Conservation (phyloP, 2,329 filamentous ascomycete species). For the Epicoccum sorghinum region DNA sequence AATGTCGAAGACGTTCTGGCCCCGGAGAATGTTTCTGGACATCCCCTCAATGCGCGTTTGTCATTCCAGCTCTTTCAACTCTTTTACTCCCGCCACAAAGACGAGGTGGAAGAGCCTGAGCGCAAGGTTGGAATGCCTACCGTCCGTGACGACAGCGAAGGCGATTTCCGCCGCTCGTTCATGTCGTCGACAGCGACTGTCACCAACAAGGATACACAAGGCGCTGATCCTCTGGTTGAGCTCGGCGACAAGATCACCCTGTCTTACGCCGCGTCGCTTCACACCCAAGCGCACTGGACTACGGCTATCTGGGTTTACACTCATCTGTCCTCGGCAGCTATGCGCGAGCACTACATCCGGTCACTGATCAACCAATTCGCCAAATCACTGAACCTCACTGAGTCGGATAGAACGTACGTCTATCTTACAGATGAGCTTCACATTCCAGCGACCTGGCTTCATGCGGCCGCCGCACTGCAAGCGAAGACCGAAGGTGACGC, state of each 20-base stretch:
- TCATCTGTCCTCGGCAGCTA: constrained; percentile 69
- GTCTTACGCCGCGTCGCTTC: constrained; percentile 45
- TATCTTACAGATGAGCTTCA: constrained; percentile 68
- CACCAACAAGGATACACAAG: constrained; percentile 55
- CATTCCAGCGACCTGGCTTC: constrained; percentile 80
- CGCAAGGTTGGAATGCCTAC: constrained; percentile 43
- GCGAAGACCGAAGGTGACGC: constrained; percentile 76
- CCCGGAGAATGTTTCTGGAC: constrained; percentile 77
- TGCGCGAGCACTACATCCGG: constrained; percentile 75
- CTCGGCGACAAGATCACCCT: constrained; percentile 62
- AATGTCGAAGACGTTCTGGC: constrained; percentile 72
- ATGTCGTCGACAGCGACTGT: constrained; percentile 38
- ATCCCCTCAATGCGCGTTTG: constrained; percentile 75
- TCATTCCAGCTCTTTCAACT: constrained; percentile 82
- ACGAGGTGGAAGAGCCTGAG: constrained; percentile 30
- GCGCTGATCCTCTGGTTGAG: constrained; percentile 65
- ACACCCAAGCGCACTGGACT: constrained; percentile 44
- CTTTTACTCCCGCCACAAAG: constrained; percentile 44
- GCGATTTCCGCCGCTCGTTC: constrained; percentile 29
- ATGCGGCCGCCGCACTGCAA: constrained; percentile 83
- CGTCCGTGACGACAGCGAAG: constrained; percentile 25
- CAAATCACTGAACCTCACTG: constrained; percentile 64
- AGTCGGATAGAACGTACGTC: constrained; percentile 62
- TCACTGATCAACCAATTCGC: constrained; percentile 66
- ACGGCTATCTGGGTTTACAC: constrained; percentile 75